Evolutionary conservation across 495 filamentous ascomycete genomes (phyloP).

Genomic region (Polyplosphaeria fusca): DNA sequence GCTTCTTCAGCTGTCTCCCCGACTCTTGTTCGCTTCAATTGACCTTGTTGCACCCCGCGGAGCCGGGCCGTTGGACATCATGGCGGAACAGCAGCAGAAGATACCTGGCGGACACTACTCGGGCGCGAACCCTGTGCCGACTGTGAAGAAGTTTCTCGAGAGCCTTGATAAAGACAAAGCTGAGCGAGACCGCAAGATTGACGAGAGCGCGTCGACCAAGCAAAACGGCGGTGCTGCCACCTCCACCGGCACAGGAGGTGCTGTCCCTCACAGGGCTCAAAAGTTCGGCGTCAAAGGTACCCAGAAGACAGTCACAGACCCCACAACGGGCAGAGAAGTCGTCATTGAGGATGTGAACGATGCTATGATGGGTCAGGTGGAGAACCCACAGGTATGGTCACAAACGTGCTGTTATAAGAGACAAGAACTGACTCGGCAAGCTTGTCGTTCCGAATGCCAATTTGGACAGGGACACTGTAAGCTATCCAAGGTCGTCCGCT

Average conservation of each 20-base stretch:
- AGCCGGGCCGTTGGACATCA: conserved; percentile 11
- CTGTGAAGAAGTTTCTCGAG: conserved; percentile 78
- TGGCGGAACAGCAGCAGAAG: conserved; percentile 39
- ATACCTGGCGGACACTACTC: conserved; percentile 53
- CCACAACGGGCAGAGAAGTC: conserved; percentile 78
- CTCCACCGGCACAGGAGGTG: conserved; percentile 35
- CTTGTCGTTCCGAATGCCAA: conserved; percentile 90
- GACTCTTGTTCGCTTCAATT: neutral
- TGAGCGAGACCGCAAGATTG: conserved; percentile 66
- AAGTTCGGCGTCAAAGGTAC: conserved; percentile 51
- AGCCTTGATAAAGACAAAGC: conserved; percentile 74
- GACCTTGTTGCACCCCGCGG: neutral
- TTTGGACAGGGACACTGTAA: conserved; percentile 65
- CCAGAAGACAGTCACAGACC: conserved; percentile 75
- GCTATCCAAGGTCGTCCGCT: conserved; percentile 22
- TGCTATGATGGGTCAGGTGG: conserved; percentile 65
- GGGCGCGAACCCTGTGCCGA: conserved; percentile 74
- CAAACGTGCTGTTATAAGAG: neutral
- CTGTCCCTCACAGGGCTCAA: conserved; percentile 43
- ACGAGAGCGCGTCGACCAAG: conserved; percentile 59
- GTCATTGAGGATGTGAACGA: conserved; percentile 78
- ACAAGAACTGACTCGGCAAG: conserved; percentile 40
- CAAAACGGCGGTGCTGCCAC: conserved; percentile 38
- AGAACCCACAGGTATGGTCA: conserved; percentile 60
- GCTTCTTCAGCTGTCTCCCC: neutral